Evolutionary conservation across 2,329 filamentous ascomycete genomes (phyloP).

Genomic region (Aspergillus japonicus): DNA sequence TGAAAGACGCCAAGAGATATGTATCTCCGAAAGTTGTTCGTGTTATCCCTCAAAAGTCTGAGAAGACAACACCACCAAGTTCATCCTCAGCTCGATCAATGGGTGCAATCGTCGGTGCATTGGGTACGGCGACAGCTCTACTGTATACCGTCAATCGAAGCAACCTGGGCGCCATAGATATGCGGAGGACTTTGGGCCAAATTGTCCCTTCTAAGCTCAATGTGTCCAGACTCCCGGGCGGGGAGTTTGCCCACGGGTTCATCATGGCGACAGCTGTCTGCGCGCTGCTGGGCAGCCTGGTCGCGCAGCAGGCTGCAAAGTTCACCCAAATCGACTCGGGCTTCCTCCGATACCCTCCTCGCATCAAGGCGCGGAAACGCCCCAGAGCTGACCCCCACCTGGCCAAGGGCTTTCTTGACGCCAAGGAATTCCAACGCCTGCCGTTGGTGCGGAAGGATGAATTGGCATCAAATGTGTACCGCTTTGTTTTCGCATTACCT

Average conservation of each 20-base stretch:
- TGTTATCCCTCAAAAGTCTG: constrained; percentile 17
- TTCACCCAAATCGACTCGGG: constrained; percentile 28
- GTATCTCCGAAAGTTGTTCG: constrained; percentile 21
- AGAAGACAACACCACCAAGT: constrained; percentile 7
- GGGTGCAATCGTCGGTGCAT: constrained; percentile 16
- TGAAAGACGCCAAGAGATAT: constrained; percentile 28
- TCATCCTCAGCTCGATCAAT: constrained; percentile 31
- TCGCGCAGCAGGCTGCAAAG: constrained; percentile 16
- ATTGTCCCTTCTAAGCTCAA: constrained; percentile 5
- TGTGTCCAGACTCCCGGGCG: constrained; percentile 9
- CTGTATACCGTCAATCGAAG: constrained; percentile 29
- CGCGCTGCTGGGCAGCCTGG: constrained; percentile 11
- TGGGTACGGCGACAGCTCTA: constrained; percentile 31
- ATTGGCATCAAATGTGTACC: constrained; percentile 37
- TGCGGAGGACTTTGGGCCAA: neutral
- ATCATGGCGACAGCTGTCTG: constrained; percentile 20
- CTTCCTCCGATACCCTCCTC: constrained; percentile 33
- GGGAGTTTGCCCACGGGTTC: constrained; percentile 24
- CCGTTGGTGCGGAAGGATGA: constrained; percentile 38
- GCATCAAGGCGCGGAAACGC: constrained; percentile 42
- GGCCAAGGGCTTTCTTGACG: constrained; percentile 51
- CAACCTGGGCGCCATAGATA: neutral
- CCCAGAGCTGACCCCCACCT: constrained; percentile 42
- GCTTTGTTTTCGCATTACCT: constrained; percentile 52
- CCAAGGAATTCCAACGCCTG: constrained; percentile 49